Evolutionary conservation across 176 grass and related monocot species (phyloP), one percentile per base, ranked within the genome.

Genomic region (Oryza meyeriana): DNA sequence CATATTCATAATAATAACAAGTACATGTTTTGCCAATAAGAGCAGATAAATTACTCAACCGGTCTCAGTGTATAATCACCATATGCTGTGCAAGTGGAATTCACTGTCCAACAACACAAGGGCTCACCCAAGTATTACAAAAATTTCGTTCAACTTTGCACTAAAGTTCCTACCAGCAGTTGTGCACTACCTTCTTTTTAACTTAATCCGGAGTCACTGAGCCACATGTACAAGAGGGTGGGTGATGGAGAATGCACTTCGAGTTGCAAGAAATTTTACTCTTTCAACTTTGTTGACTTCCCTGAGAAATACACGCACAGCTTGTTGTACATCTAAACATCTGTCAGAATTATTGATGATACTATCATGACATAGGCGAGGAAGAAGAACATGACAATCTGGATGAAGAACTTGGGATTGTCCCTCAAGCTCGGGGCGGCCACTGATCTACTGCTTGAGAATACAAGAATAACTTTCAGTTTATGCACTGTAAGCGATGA

Each of bases 311-410:
- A 88, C 79, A 79, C 70, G 24, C 31, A 42, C 88, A 64, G 64
- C 40, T 76, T 12, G 32, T 34, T 25, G 27, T 62, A 71, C 42
- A 76, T 73, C 92, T 99, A 93, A 84, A 95, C 89, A 87, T 99
- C 93, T 2, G 96, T 95, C 83, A 99, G 85, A 85, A 95, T 91
- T 90, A 99, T 90, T 9, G 96, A 99, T 41, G 93, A 99, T 86
- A 99, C 85, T 89, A 99, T 99, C 93, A 99, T 90, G 32, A 99
- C 85, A 80, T 95, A 99, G 2, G 96, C 93, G 14, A 95, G 74
- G 79, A 95, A 95, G 86, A 99, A 99, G 79, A 99, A 95, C 75
- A 99, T 81, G 33, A 84, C 85, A 13, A 99, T 92, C 84, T 99
- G 96, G 86, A 99, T 85, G 79, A 99, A 88, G 79, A 99, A 95